Evolutionary conservation across 306 rosid species (phyloP).

Genomic region (Benincasa hispida): DNA sequence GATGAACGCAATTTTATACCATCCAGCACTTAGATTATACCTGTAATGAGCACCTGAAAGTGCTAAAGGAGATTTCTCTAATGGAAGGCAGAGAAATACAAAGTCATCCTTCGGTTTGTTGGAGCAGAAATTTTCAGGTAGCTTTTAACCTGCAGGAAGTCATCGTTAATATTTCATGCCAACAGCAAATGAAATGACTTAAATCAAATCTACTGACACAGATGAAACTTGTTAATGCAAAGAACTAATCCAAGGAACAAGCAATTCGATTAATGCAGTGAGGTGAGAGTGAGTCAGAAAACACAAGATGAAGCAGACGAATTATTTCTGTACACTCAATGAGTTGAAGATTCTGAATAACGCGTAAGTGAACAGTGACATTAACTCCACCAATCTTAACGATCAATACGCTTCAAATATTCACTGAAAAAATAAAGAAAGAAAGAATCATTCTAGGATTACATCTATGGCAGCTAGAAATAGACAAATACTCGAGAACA

Average conservation of each 20-base stretch:
- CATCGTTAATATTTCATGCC: background rate
- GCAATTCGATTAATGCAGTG: background rate
- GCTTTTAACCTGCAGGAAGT: slow-evolving; percentile 2
- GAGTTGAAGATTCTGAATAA: background rate
- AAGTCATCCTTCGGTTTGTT: background rate
- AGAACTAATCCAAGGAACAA: background rate
- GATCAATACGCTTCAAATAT: background rate
- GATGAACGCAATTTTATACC: background rate
- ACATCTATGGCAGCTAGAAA: background rate
- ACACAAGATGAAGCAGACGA: background rate
- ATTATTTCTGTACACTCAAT: background rate
- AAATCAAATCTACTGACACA: background rate
- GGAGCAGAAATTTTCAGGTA: background rate
- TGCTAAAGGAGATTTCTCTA: background rate
- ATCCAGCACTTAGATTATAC: background rate
- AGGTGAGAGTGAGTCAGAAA: background rate
- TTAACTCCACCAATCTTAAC: background rate
- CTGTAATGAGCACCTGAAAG: background rate
- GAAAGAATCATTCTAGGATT: background rate
- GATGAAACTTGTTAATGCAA: background rate
- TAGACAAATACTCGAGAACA: background rate
- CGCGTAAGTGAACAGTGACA: background rate
- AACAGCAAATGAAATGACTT: background rate
- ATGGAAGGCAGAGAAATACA: background rate
- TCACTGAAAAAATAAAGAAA: background rate